Base-by-base conservation (phyloP, 768 basidiomycete genomes). In the Peribolospora kevripleyi region DNA sequence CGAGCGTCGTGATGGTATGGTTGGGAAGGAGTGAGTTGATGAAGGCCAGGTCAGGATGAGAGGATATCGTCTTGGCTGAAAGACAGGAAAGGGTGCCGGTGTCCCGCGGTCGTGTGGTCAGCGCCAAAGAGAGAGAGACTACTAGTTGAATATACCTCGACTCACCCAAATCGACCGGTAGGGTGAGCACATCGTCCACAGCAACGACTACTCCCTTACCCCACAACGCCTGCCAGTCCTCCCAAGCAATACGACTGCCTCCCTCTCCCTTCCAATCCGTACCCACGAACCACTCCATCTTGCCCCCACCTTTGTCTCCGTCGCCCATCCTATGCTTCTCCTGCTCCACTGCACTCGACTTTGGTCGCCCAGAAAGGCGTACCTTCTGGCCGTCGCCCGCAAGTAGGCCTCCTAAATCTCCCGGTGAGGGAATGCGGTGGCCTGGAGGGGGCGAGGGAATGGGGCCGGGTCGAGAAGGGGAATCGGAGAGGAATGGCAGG, bases 301-400 rank as follows among this genome's bases (percentile, higher is more conserved):
- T 49, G 40, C 5, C 39, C 13, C 40, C 48, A 10, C 42, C 46
- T 9, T 14, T 59, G n/a, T 63, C 65, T 13, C 70, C 69, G 45
- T 74, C 74, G 57, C 46, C 61, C 58, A 0, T 54, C 56, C 3
- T 60, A 60, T 14, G 42, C 48, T 4, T 57, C 57, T 10, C 55
- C 56, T 38, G 10, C 57, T 73, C 70, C 52, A 72, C 46, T 46
- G 48, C 48, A 8, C 8, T 38, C n/a, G 37, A 10, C 48, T n/a
- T 25, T 8, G 8, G 37, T 8, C 48, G 42, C 11, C 13, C 68
- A 42, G 36, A 76, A 67, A 82, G 63, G 41, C 88, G 73, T 53
- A 98, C 68, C 55, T 80, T 75, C 70, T 98, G 93, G 5, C 87
- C 77, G 55, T 82, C 72, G 25, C 76, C 73, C 9, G 82, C 84